These are phyloP conservation scores for Alternaria angustiovoidea DNA, from an alignment of 2,329 filamentous ascomycete genomes.

Conservation along the genomic window DNA sequence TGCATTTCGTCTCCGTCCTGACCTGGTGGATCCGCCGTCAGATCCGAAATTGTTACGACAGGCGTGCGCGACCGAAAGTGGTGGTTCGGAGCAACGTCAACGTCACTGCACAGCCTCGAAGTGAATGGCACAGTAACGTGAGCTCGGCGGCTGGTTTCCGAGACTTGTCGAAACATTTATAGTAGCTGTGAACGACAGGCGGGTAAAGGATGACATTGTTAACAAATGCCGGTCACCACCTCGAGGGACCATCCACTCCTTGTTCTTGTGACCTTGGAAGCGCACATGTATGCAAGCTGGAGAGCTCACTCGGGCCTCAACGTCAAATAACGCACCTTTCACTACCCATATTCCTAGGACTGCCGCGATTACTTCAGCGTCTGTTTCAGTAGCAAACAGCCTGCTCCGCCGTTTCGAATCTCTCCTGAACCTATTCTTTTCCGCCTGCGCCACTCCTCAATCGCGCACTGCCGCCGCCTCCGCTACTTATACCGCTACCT, in stretches of 20 bases:
- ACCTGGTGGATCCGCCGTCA: constrained; percentile 14
- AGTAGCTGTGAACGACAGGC: constrained; percentile 24
- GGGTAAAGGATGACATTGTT: constrained; percentile 23
- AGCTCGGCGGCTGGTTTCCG: constrained; percentile 11
- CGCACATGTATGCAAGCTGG: constrained; percentile 20
- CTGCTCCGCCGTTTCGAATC: constrained; percentile 24
- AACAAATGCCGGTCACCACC: constrained; percentile 15
- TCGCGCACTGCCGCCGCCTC: constrained; percentile 15
- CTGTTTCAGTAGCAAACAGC: constrained; percentile 37
- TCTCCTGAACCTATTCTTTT: constrained; percentile 15
- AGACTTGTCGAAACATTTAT: constrained; percentile 33
- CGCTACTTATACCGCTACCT: constrained; percentile 2
- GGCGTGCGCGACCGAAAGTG: constrained; percentile 25
- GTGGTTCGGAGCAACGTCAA: constrained; percentile 28
- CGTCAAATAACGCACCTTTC: constrained; percentile 24
- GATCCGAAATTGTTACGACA: constrained; percentile 20
- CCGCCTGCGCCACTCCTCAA: constrained; percentile 22
- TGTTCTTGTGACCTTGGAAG: constrained; percentile 25
- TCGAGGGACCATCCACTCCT: constrained; percentile 13
- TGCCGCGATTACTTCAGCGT: constrained; percentile 22
- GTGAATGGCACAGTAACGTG: constrained; percentile 30
- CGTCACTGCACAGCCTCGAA: constrained; percentile 34
- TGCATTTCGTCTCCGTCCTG: constrained; percentile 13
- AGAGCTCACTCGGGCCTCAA: constrained; percentile 23
- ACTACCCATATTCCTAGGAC: constrained; percentile 19